Evolutionary conservation across 768 basidiomycete genomes (phyloP), one percentile per base, ranked within the genome.

Genomic region (Rhodotorula kratochvilovae): DNA sequence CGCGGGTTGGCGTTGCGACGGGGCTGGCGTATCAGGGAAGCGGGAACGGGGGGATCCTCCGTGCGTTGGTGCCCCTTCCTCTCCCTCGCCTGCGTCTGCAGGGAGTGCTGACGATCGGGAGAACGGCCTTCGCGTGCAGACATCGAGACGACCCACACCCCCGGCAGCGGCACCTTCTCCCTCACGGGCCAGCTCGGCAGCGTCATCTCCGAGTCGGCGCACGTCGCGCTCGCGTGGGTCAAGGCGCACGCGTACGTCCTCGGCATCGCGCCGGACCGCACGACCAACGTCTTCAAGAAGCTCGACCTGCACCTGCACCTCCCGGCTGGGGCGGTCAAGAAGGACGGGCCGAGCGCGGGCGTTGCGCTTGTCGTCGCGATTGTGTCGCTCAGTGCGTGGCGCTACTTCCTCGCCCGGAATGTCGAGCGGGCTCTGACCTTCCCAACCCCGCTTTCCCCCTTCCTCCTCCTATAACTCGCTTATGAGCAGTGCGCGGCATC

Each of bases 261-360:
- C 45, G 81, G 80, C 8, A 75, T 81, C 43, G 54, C 77, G 21
- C 7, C 56, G 0, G 42, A 61, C 15, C 29, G n/a, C 12, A 58
- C 50, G 1, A 66, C 74, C 42, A 76, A 80, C 71, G 73, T 69
- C 31, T 81, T 95, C 73, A 88, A 89, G 77, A 83, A 87, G 15
- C 85, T 92, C 57, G 92, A 97, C 77, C 82, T 97, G 17, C 93
- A 97, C 61, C 71, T 82, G 29, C 93, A 96, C 78, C 82, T 95
- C 16, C 94, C 93, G 1, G 85, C 90, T 2, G 94, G 93, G 0
- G 90, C 91, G 4, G 89, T 92, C 80, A 91, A 88, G 85, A 96
- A 95, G 82, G 92, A 95, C 77, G 92, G 93, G 0, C 92, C 92
- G 0, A 91, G 89, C 77, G 92, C 92, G 1, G 92, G 92, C 4